Evolutionary conservation across 805 yeast genomes (phyloP).

Genomic region (Barnettozyma populi): DNA sequence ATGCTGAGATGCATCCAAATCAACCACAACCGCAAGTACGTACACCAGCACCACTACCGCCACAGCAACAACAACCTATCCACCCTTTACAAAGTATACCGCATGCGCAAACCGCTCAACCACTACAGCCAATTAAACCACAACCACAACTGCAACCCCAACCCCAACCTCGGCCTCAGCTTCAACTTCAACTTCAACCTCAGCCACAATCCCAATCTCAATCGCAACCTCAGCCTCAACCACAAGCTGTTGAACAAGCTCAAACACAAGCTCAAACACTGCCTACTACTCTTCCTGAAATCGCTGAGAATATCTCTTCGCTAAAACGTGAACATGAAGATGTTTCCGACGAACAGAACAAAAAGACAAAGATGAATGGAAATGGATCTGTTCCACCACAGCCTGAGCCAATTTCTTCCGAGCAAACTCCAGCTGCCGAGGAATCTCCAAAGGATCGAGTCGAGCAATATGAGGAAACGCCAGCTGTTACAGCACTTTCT

Average conservation of each 20-base stretch:
- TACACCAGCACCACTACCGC: background rate
- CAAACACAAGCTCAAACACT: background rate
- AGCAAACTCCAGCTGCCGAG: background rate
- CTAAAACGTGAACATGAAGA: slow-evolving; percentile 12
- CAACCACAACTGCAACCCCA: slow-evolving; percentile 8
- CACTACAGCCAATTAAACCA: slow-evolving; percentile 1
- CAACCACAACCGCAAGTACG: slow-evolving; percentile 19
- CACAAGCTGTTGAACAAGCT: background rate
- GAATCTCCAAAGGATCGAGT: background rate
- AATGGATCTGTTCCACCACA: background rate
- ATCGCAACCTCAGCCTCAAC: slow-evolving; percentile 12
- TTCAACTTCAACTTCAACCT: slow-evolving; percentile 4
- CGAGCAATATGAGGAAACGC: background rate
- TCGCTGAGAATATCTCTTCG: background rate
- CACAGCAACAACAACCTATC: background rate
- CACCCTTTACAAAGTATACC: background rate
- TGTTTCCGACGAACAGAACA: slow-evolving; percentile 1
- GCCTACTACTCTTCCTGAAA: background rate
- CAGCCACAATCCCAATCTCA: background rate
- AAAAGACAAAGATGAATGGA: slow-evolving; percentile 7
- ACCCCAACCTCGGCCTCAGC: slow-evolving; percentile 3
- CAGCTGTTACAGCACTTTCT: background rate
- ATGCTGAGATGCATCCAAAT: slow-evolving; percentile 10
- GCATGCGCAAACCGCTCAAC: slow-evolving; percentile 12
- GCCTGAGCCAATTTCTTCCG: background rate